Conservation (phyloP, 2,329 filamentous ascomycete species). For the Chaetomium globosum region DNA sequence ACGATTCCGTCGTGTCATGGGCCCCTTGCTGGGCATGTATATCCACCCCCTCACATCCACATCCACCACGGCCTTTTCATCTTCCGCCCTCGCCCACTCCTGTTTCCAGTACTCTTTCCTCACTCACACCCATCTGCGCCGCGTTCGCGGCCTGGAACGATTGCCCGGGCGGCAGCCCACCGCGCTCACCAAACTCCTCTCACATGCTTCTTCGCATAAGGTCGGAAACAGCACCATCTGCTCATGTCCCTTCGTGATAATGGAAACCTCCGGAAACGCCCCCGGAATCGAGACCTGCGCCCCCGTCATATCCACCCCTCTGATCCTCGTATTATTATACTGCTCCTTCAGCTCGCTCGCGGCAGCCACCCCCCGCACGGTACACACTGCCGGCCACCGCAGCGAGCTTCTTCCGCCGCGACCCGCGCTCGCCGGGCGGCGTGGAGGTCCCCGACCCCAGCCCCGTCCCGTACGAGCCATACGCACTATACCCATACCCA, state of each 20-base stretch:
- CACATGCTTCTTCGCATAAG: slow-evolving; percentile 77
- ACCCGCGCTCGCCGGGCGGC: slow-evolving; percentile 61
- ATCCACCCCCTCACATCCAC: slow-evolving; percentile 96
- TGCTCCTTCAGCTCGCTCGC: slow-evolving; percentile 63
- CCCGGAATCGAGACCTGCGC: slow-evolving; percentile 63
- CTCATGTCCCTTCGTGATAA: slow-evolving; percentile 77
- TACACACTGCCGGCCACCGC: slow-evolving; percentile 62
- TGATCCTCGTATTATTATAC: slow-evolving; percentile 56
- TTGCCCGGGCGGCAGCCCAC: slow-evolving; percentile 40
- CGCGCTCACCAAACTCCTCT: slow-evolving; percentile 60
- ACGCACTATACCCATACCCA: slow-evolving; percentile 34
- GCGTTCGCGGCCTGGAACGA: slow-evolving; percentile 41
- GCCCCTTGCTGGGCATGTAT: slow-evolving; percentile 81
- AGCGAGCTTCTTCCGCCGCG: slow-evolving; percentile 76
- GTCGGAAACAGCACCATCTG: slow-evolving; percentile 96
- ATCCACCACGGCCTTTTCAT: slow-evolving; percentile 84
- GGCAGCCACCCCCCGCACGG: slow-evolving; percentile 58
- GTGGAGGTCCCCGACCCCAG: neutral
- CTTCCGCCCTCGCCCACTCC: slow-evolving; percentile 78
- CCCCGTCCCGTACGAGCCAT: slow-evolving; percentile 25
- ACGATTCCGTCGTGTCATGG: slow-evolving; percentile 83
- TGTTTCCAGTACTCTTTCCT: slow-evolving; percentile 73
- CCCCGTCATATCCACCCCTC: slow-evolving; percentile 42
- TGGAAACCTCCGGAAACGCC: slow-evolving; percentile 81
- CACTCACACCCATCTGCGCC: slow-evolving; percentile 50